These are phyloP conservation scores for Aegilops speltoides DNA, from an alignment of 176 grass and related monocot species.

Conservation along the genomic window DNA sequence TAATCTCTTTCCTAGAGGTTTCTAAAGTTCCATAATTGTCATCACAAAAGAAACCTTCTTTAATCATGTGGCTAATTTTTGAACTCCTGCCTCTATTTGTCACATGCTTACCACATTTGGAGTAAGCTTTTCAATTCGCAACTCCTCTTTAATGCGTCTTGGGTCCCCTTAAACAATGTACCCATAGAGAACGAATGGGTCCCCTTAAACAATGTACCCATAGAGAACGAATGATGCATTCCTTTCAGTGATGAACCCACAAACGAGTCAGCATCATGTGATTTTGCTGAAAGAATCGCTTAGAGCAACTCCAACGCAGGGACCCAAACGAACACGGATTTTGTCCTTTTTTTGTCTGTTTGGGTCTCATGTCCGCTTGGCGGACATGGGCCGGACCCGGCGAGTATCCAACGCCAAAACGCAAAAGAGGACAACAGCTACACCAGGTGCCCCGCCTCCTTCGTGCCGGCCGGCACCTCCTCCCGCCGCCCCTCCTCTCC, in stretches of 20 bases:
- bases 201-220: background rate
- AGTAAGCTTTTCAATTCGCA: background rate
- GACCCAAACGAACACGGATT: no score
- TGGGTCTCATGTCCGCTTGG: no score
- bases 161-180: background rate
- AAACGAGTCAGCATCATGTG: background rate
- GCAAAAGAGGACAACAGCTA: no score
- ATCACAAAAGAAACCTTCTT: background rate
- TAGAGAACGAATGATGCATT: background rate
- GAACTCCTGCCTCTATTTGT: background rate
- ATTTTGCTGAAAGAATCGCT: background rate
- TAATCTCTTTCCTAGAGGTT: background rate
- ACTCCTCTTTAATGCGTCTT: background rate
- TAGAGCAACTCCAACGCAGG: no score
- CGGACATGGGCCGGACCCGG: no score
- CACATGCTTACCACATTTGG: background rate
- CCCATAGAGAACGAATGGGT: no score
- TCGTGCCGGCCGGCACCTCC: no score
- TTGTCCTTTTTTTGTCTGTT: no score
- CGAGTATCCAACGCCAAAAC: no score
- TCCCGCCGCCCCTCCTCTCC: no score
- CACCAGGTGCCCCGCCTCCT: no score
- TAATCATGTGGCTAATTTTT: background rate
- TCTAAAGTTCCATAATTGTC: background rate
- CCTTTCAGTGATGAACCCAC: background rate